Evolutionary conservation across 2,329 filamentous ascomycete genomes (phyloP).

Genomic region (Penicillium sp.): DNA sequence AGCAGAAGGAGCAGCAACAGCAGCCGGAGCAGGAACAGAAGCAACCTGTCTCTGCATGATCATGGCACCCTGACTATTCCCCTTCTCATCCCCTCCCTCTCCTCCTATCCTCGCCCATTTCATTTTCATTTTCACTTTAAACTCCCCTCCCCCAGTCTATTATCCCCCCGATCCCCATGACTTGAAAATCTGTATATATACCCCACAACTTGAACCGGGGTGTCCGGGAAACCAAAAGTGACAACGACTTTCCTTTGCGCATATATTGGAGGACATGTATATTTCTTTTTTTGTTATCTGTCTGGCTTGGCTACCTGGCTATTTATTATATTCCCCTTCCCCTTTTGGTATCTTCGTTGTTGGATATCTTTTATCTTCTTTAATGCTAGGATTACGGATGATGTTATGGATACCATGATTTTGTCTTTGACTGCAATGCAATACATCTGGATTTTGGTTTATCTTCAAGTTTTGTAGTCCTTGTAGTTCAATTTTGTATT

Average conservation of each 20-base stretch:
- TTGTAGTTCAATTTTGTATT: too few relatives aligned
- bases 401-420: constrained; percentile 35
- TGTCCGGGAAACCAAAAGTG: too few relatives aligned
- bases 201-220: too few relatives aligned
- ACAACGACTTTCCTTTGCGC: too few relatives aligned
- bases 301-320: neutral
- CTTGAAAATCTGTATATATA: too few relatives aligned
- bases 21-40: too few relatives aligned
- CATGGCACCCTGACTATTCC: neutral
- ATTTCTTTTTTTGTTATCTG: neutral
- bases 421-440: neutral
- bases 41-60: constrained; percentile 10
- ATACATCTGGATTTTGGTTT: too few relatives aligned
- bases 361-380: constrained; percentile 13
- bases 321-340: neutral
- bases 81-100: neutral
- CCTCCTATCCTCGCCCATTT: neutral
- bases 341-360: constrained; percentile 9
- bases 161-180: too few relatives aligned
- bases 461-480: neutral
- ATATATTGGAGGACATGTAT: too few relatives aligned
- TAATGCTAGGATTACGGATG: constrained; percentile 27
- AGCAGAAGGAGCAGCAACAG: neutral
- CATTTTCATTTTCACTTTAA: neutral
- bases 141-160: neutral